A percentile compares a stretch with the other conserved stretches of the same genome.
These are phyloP conservation scores for Oryza meyeriana DNA, from an alignment of 176 grass and related monocot genomes.

Conservation along the genomic window DNA sequence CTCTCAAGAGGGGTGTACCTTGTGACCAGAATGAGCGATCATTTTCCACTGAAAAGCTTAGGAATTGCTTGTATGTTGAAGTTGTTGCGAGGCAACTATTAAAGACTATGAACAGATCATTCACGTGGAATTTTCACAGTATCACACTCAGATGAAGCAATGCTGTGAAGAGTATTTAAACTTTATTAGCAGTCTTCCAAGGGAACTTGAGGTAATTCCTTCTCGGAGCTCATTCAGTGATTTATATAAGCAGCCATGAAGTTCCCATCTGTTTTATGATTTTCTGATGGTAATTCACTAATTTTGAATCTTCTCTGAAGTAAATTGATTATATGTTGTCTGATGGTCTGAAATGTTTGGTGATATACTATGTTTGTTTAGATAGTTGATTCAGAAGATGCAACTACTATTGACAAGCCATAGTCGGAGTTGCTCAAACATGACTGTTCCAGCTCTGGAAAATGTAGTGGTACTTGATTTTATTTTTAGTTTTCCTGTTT, in stretches of 20 bases:
- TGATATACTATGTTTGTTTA: slow-evolving; percentile 28
- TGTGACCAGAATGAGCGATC: slow-evolving; percentile 38
- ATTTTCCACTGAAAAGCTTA: slow-evolving; percentile 83
- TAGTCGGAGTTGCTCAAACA: no score
- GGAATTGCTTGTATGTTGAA: slow-evolving; percentile 71
- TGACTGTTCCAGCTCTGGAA: no score
- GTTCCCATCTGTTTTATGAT: background rate
- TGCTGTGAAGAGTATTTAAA: slow-evolving; percentile 67
- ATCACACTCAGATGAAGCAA: slow-evolving; percentile 62
- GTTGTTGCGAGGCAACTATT: slow-evolving; percentile 62
- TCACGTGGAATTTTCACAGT: slow-evolving; percentile 73
- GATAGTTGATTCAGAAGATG: slow-evolving; percentile 57
- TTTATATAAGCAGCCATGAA: background rate
- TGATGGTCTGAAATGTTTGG: slow-evolving; percentile 1
- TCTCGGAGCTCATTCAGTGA: background rate
- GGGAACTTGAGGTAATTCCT: slow-evolving; percentile 62
- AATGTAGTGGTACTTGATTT: no score
- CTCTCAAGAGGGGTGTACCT: slow-evolving; percentile 39
- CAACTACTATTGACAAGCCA: slow-evolving; percentile 30
- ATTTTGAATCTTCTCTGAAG: no score
- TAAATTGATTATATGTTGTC: background rate
- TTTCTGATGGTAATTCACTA: background rate
- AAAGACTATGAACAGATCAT: slow-evolving; percentile 91
- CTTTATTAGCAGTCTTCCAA: slow-evolving; percentile 61
- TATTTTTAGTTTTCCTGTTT: no score